phyloP scores from a whole-genome alignment of 345 rosid species.

The Cardamine chenopodiifolia region DNA sequence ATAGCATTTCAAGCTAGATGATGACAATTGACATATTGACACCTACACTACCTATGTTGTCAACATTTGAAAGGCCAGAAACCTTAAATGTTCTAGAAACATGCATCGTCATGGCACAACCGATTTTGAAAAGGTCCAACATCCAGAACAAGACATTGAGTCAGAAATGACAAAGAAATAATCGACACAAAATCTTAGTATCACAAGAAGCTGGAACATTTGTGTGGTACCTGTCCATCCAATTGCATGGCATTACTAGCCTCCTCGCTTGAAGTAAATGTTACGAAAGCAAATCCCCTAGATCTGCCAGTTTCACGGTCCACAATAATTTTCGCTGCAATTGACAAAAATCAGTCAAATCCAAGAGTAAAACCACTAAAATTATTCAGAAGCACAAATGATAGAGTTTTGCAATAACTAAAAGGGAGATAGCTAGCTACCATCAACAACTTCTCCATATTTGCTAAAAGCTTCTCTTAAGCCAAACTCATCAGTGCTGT shows the following conservation, averaged over 20 bases:
- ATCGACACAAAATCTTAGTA: constrained; percentile 1
- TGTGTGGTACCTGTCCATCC: constrained; percentile 81
- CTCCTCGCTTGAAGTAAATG: constrained; percentile 68
- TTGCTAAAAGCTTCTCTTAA: constrained; percentile 75
- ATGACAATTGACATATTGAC: too few relatives aligned
- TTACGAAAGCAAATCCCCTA: constrained; percentile 89
- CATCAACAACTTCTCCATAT: constrained; percentile 88
- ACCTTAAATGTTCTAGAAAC: background rate
- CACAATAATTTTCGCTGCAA: constrained; percentile 75
- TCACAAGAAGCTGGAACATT: background rate
- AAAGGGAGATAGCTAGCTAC: constrained; percentile 42
- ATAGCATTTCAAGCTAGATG: background rate
- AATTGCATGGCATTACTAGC: constrained; percentile 84
- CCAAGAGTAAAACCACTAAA: background rate
- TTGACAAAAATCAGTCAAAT: constrained; percentile 8
- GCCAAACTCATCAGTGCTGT: constrained; percentile 66
- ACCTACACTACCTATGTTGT: constrained; percentile 11
- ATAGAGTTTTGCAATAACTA: constrained; percentile 45
- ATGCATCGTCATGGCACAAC: background rate
- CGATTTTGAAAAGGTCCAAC: background rate
- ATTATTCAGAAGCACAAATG: constrained; percentile 24
- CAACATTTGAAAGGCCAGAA: background rate
- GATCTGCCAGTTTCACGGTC: constrained; percentile 94
- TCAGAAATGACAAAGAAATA: background rate
- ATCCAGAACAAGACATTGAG: background rate